phyloP scores from a whole-genome alignment of 108 stramenopile genomes.

The Ochromonas danica region DNA sequence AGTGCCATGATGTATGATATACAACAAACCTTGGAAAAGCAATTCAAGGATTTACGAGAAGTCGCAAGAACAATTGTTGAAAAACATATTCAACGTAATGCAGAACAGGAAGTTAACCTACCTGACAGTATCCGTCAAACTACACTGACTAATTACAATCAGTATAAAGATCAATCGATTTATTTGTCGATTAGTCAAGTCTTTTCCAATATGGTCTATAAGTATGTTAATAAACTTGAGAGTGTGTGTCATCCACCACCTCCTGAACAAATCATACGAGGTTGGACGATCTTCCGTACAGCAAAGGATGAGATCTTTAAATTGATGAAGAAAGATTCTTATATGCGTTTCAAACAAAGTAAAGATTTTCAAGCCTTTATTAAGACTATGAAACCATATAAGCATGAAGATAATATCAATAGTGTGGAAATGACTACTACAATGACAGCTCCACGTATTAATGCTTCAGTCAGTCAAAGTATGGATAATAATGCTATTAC shows the following conservation, averaged over 20 bases:
- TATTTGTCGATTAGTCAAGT: background rate
- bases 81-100: background rate
- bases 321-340: background rate
- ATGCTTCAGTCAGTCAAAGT: too few species aligned
- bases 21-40: background rate
- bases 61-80: background rate
- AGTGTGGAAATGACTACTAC: background rate
- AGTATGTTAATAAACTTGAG: too few species aligned
- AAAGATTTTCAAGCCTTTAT: background rate
- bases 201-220: background rate
- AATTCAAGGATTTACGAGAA: background rate
- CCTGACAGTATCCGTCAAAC: background rate
- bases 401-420: background rate
- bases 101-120: background rate
- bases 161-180: background rate
- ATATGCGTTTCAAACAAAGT: background rate
- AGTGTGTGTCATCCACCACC: too few species aligned
- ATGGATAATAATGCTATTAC: too few species aligned
- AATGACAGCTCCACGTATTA: too few species aligned
- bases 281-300: background rate
- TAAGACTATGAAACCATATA: background rate
- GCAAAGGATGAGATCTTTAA: background rate
- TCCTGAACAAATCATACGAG: too few species aligned
- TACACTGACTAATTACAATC: background rate
- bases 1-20: too few species aligned